Conservation (phyloP, 257 asterid species). For the Nicotiana attenuata region DNA sequence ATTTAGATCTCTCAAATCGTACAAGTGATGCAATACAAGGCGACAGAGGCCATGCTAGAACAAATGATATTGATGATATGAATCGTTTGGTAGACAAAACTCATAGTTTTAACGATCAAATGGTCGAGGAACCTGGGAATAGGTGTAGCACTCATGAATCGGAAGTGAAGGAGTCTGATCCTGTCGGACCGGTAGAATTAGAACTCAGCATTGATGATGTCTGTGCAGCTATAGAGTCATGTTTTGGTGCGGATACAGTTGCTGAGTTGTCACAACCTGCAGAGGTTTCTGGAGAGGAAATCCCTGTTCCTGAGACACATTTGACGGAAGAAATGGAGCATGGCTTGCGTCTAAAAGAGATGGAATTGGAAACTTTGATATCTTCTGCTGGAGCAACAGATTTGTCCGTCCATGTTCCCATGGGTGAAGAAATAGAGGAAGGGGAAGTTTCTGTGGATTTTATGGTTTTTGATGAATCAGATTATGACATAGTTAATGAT, state of each 20-base stretch:
- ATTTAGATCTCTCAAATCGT: conserved; percentile 14
- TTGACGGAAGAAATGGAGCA: conserved; percentile 34
- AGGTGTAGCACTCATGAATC: conserved; percentile 10
- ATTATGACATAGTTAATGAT: conserved; percentile 38
- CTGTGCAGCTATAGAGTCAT: conserved; percentile 38
- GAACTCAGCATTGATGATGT: conserved; percentile 26
- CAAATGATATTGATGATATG: conserved; percentile 12
- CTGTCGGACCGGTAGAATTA: conserved; percentile 19
- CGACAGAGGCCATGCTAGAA: conserved; percentile 19
- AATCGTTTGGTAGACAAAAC: conserved; percentile 27
- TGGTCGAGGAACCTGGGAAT: conserved; percentile 22
- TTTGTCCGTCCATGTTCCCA: conserved; percentile 26
- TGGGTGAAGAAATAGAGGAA: conserved; percentile 57
- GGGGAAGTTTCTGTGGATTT: conserved; percentile 67
- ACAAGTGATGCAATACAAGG: conserved; percentile 13
- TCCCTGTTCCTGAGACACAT: conserved; percentile 22
- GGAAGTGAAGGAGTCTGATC: conserved; percentile 30
- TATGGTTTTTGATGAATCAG: conserved; percentile 26
- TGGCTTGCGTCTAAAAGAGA: conserved; percentile 57
- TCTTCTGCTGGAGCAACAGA: conserved; percentile 30
- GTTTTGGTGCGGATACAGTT: conserved; percentile 34
- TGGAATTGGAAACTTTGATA: conserved; percentile 63
- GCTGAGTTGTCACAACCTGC: conserved; percentile 32
- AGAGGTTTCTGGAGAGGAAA: conserved; percentile 23
- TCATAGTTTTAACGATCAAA: conserved; percentile 18